These are phyloP conservation scores for Xylariomycetidae sp. DNA, from an alignment of 2,329 filamentous ascomycete genomes.

Conservation along the genomic window DNA sequence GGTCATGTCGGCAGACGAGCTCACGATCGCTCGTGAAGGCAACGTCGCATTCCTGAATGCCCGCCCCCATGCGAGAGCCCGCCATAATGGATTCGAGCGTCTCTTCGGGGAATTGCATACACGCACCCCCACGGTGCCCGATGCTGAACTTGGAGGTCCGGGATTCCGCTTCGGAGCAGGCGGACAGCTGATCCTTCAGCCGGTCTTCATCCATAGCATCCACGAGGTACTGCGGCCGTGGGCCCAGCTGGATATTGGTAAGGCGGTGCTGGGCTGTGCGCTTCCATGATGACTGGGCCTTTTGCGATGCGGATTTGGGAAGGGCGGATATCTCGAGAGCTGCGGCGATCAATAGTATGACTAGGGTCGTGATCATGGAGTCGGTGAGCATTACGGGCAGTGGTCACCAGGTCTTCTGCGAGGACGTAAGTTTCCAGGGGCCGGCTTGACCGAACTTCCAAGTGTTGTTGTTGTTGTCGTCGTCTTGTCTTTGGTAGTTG, in stretches of 20 bases:
- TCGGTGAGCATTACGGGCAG: no score
- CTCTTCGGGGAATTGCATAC: constrained; percentile 62
- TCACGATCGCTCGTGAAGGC: constrained; percentile 60
- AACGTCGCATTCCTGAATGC: constrained; percentile 64
- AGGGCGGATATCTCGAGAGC: constrained; percentile 6
- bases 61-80: constrained; percentile 63
- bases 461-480: no score
- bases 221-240: constrained; percentile 60
- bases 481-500: no score
- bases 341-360: constrained; percentile 7
- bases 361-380: no score
- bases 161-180: constrained; percentile 52
- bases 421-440: no score
- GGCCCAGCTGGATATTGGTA: constrained; percentile 53
- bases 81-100: constrained; percentile 55
- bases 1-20: constrained; percentile 64
- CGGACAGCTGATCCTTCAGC: constrained; percentile 55
- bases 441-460: no score
- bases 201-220: constrained; percentile 56
- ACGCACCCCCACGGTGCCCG: constrained; percentile 57
- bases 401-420: no score
- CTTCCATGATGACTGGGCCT: constrained; percentile 6
- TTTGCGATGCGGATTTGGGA: constrained; percentile 7
- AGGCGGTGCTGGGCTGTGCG: constrained; percentile 6
- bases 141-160: constrained; percentile 53